Evolutionary conservation across 805 yeast genomes (phyloP).

Genomic region (Scheffersomyces amazonensis): DNA sequence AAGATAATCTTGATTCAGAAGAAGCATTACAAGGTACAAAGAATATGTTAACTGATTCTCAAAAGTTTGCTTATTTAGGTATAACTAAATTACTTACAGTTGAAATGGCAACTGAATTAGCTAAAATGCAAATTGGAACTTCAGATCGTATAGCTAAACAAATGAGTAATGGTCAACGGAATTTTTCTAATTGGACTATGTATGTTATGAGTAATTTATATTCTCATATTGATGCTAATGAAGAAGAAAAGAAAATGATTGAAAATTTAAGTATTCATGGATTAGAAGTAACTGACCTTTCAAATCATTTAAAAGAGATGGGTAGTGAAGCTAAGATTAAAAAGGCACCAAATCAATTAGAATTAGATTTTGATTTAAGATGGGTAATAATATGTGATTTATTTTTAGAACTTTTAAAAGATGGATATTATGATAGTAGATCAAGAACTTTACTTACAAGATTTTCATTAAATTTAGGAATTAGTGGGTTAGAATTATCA

Average conservation of each 20-base stretch:
- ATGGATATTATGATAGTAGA: conserved; percentile 85
- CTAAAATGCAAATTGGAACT: conserved; percentile 51
- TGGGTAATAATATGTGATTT: conserved; percentile 96
- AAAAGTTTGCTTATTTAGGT: conserved; percentile 90
- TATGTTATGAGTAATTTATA: conserved; percentile 68
- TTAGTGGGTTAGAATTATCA: conserved; percentile 64
- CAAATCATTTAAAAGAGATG: conserved; percentile 49
- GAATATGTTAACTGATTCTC: conserved; percentile 74
- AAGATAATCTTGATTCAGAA: conserved; percentile 45
- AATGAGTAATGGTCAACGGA: conserved; percentile 66
- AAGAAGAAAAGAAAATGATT: conserved; percentile 84
- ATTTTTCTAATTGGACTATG: conserved; percentile 82
- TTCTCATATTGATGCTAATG: conserved; percentile 71
- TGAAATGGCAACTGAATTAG: conserved; percentile 79
- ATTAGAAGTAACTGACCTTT: conserved; percentile 67
- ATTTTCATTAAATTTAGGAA: conserved; percentile 62
- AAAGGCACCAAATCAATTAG: conserved; percentile 2
- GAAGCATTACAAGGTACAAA: conserved; percentile 78
- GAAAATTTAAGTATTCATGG: conserved; percentile 85
- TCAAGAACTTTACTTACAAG: conserved; percentile 74
- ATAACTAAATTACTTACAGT: conserved; percentile 71
- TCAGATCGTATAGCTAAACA: conserved; percentile 55
- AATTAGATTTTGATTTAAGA: conserved; percentile 55
- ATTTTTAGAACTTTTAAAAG: conserved; percentile 74
- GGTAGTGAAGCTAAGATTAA: conserved; percentile 6